Conservation (phyloP, 2,329 filamentous ascomycete genomes). For the Paecilomyces sp. region DNA sequence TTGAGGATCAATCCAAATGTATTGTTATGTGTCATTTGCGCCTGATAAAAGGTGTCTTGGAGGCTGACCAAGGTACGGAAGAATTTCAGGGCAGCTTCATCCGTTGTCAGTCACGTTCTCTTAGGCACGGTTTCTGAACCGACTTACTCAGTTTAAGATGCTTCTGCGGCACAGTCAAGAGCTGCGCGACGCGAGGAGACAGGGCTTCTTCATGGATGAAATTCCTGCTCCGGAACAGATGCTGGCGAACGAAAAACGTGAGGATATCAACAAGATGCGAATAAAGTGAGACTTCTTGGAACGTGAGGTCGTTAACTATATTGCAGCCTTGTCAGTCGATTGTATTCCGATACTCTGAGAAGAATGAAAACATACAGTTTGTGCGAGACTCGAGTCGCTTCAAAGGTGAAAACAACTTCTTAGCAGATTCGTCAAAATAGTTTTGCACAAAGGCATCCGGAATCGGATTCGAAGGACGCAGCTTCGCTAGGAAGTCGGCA, state of each 20-base stretch:
- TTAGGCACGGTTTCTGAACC: neutral
- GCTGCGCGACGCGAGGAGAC: conserved; percentile 69
- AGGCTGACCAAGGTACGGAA: conserved; percentile 80
- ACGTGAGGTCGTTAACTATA: conserved; percentile 62
- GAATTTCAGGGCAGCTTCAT: conserved; percentile 77
- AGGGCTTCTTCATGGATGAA: conserved; percentile 79
- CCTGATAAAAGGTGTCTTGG: conserved; percentile 86
- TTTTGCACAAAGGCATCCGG: conserved; percentile 78
- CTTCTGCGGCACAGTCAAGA: conserved; percentile 79
- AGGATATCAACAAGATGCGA: conserved; percentile 87
- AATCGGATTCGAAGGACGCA: conserved; percentile 60
- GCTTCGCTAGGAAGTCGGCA: conserved; percentile 61
- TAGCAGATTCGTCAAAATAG: conserved; percentile 84
- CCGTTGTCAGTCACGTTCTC: neutral
- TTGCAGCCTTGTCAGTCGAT: conserved; percentile 6
- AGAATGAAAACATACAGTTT: conserved; percentile 35
- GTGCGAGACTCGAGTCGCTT: conserved; percentile 66
- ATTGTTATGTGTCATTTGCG: conserved; percentile 72
- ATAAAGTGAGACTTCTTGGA: conserved; percentile 84
- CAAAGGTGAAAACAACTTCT: conserved; percentile 78
- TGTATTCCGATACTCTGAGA: neutral
- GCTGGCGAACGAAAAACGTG: conserved; percentile 87
- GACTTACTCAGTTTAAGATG: conserved; percentile 78
- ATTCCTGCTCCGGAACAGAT: conserved; percentile 76
- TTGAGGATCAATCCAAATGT: conserved; percentile 79